Percentiles rank a stretch among this genome's conserved stretches.
These are phyloP conservation scores for Boeremia exigua DNA, from an alignment of 2,329 filamentous ascomycete species.

Conservation along the genomic window DNA sequence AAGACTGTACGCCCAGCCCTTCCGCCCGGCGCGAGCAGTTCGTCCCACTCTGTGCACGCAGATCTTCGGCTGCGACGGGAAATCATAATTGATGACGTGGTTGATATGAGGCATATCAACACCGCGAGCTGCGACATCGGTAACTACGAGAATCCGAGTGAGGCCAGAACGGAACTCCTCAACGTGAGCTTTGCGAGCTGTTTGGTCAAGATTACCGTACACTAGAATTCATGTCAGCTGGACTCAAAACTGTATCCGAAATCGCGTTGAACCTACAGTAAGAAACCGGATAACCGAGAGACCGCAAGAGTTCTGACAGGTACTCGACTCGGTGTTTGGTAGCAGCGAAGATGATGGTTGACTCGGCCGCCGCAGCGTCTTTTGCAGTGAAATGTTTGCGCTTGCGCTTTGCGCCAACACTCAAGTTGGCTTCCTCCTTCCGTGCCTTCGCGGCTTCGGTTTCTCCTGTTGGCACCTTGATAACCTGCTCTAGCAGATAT, in stretches of 20 bases:
- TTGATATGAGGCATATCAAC: conserved; percentile 96
- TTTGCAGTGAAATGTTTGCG: conserved; percentile 61
- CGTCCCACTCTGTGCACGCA: conserved; percentile 96
- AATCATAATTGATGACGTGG: conserved; percentile 99
- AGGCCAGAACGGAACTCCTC: conserved; percentile 85
- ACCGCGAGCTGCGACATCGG: conserved; percentile 94
- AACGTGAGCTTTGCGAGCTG: conserved; percentile 88
- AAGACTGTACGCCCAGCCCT: conserved; percentile 94
- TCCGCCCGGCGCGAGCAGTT: conserved; percentile 90
- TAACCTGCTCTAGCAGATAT: conserved; percentile 87
- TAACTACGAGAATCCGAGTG: conserved; percentile 91
- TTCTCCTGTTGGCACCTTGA: conserved; percentile 80
- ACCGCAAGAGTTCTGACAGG: conserved; percentile 76
- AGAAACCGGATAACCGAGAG: conserved; percentile 86
- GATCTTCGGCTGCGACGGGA: conserved; percentile 94
- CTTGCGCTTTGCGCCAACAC: conserved; percentile 75
- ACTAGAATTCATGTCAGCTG: conserved; percentile 52
- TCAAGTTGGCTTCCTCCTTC: conserved; percentile 52
- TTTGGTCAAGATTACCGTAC: conserved; percentile 94
- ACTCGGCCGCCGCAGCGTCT: conserved; percentile 83
- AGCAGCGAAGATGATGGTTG: conserved; percentile 91
- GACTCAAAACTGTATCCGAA: neutral
- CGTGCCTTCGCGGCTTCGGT: conserved; percentile 59
- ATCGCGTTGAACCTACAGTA: conserved; percentile 56
- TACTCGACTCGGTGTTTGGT: conserved; percentile 99